Base-by-base conservation (phyloP, 2,329 filamentous ascomycete genomes). In the Fusarium pininemorale region DNA sequence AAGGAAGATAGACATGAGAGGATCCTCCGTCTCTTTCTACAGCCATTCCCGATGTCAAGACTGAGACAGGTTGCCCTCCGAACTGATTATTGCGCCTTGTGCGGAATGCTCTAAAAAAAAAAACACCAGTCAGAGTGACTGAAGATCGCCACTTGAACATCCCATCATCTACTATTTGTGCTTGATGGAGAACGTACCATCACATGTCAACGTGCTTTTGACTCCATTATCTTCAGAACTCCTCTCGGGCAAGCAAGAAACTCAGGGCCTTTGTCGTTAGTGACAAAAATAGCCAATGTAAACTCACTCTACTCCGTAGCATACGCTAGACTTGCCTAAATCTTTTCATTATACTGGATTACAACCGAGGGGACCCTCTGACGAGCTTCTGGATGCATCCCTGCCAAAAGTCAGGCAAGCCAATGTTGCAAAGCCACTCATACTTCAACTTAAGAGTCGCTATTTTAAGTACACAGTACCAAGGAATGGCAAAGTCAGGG, bases 401-500 rank as follows among this genome's bases (percentile, higher is more conserved):
- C 66, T 77, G 66, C 47, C 20, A 41, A 24, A 45, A 51, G 41
- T 32, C 63, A 65, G 50, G 57, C 53, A 69, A 73, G 55, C 54
- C 50, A 69, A 73, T 39, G 41, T 26, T 59, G 59, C 60, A 44
- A 51, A 54, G 66, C 65, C 66, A 67, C 69, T 35, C 62, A 50
- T 65, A 53, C 41, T 18, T 58, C 28, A 60, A 60, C 63, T 37
- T n/a, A 37, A 48, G 42, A 58, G 38, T 68, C 38, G 48, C 77
- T 78, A 79, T 79, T 79, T 77, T 78, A 79, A 70, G 75, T 35
- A 15, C 32, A 35, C 32, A 35, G 32, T 69, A 54, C 42, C 60
- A 70, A 70, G 70, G 30, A 66, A 75, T 64, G 77, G 75, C 74
- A 78, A 78, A 79, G 77, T 76, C 74, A 79, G 77, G 77, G 77